Base-by-base conservation (phyloP, 192 early-diverging fungal genomes). In the Funneliformis mosseae region DNA sequence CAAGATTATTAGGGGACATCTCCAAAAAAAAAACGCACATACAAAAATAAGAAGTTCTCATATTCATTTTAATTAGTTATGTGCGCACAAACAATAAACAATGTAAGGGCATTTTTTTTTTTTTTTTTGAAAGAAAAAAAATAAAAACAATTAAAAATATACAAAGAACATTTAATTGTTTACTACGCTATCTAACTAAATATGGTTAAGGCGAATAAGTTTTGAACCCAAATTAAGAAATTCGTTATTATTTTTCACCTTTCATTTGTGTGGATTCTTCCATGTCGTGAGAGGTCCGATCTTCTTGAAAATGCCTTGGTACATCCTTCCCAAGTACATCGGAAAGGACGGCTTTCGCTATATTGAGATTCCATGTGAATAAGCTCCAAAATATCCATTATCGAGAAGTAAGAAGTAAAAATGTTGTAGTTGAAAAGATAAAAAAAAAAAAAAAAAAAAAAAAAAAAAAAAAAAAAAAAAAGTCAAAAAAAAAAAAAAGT, bases 181-280 rank as follows among this genome's bases (percentile, higher is more conserved):
- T 5, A 9, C 9, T 8, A 71, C 16, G 8, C 42, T 71, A 39
- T 66, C 64, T 28, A 25, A 23, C 64, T 23, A 66, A 10, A 66
- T 66, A 10, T 66, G 14, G 50, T 55, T 55, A 55, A 55, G 4
- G 5, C 18, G 63, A 64, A 27, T 14, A 21, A 28, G 63, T 10
- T 45, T 45, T 25, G 28, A 21, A 33, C 9, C 43, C 43, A 55
- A 77, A 33, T 33, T 33, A 33, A 33, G 33, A 33, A 33, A 33
- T 33, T 33, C 33, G 33, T 33, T 33, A 33, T 33, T 33, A 33
- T 33, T 71, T 46, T 71, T 33, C 86, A 90, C 91, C 92, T 89
- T 79, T 95, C 93, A 75, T 93, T 92, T 46, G 92, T 94, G 83
- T 96, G 94, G 81, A 94, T 94, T 63, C 93, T 88, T 41, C 83